phyloP scores from a whole-genome alignment of 306 rosid species.

The Begonia masoniana region DNA sequence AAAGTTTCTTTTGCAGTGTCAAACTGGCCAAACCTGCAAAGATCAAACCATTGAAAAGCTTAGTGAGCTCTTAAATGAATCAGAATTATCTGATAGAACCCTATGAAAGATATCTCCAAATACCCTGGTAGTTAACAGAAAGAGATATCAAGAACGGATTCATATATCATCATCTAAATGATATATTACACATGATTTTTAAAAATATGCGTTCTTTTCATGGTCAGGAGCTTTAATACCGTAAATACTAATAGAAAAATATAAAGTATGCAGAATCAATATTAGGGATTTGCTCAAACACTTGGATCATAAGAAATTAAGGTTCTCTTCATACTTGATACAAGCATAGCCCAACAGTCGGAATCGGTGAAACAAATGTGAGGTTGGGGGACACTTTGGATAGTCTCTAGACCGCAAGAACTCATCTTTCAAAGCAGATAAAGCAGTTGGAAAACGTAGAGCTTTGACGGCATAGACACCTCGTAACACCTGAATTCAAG shows the following conservation, averaged over 20 bases:
- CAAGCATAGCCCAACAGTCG: slow-evolving; percentile 89
- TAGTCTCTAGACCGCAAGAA: slow-evolving; percentile 95
- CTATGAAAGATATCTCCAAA: not conserved
- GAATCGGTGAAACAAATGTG: slow-evolving; percentile 82
- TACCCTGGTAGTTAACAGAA: too few relatives aligned
- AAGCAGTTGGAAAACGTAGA: slow-evolving; percentile 74
- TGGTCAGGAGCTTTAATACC: too few relatives aligned
- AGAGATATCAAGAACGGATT: too few relatives aligned
- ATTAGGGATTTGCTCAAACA: not conserved
- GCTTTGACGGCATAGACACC: slow-evolving; percentile 91
- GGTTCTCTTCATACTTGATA: slow-evolving; percentile 57
- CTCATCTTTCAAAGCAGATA: slow-evolving; percentile 82
- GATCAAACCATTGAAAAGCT: too few relatives aligned
- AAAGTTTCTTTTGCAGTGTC: slow-evolving; percentile 98
- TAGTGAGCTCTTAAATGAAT: not conserved
- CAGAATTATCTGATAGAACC: not conserved
- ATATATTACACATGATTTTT: too few relatives aligned
- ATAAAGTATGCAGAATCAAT: not conserved
- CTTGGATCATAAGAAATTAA: slow-evolving; percentile 8
- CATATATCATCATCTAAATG: too few relatives aligned
- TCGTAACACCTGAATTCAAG: slow-evolving; percentile 60
- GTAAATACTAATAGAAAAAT: too few relatives aligned
- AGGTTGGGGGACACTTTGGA: slow-evolving; percentile 94
- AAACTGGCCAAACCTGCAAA: slow-evolving; percentile 93
- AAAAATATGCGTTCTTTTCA: too few relatives aligned